Evolutionary conservation across 1,284 basidiomycete species (phyloP).

Genomic region (Cutaneotrichosporon sp.): DNA sequence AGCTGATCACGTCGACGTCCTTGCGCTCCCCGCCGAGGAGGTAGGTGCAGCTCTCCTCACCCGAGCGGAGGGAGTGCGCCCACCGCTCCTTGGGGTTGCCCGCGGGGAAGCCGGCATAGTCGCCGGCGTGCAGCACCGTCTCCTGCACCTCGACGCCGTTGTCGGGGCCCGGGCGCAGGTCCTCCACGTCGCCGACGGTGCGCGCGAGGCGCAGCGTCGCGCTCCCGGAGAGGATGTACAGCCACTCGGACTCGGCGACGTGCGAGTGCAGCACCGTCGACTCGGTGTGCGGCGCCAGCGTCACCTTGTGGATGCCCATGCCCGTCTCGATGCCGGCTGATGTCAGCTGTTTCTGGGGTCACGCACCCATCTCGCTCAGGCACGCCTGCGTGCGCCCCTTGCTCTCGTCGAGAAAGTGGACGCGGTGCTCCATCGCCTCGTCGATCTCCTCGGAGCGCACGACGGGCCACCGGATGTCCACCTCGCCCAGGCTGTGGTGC

Average conservation of each 20-base stretch:
- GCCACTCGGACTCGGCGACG: conserved; percentile 31
- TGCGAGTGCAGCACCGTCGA: conserved; percentile 37
- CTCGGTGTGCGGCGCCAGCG: conserved; percentile 26
- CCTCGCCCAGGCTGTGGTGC: background rate
- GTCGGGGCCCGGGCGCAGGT: conserved; percentile 16
- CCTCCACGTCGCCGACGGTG: conserved; percentile 9
- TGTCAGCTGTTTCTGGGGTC: background rate
- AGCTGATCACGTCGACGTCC: conserved; percentile 22
- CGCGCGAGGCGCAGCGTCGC: conserved; percentile 24
- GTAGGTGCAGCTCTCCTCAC: conserved; percentile 11
- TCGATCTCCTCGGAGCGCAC: conserved; percentile 29
- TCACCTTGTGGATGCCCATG: conserved; percentile 32
- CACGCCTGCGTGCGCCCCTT: conserved; percentile 23
- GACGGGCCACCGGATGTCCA: conserved; percentile 14
- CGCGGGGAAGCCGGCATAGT: conserved; percentile 27
- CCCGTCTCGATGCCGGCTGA: conserved; percentile 19
- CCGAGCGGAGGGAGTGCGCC: conserved; percentile 20
- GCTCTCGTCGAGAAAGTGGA: conserved; percentile 28
- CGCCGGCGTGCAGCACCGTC: conserved; percentile 14
- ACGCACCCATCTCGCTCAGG: conserved; percentile 33
- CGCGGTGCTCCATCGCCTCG: conserved; percentile 21
- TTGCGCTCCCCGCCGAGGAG: conserved; percentile 24
- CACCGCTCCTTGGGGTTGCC: conserved; percentile 20
- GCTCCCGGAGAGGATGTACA: conserved; percentile 31
- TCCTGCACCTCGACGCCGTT: conserved; percentile 9